These are phyloP conservation scores for Oldenlandia corymbosa DNA, from an alignment of 257 asterid species.

Conservation along the genomic window DNA sequence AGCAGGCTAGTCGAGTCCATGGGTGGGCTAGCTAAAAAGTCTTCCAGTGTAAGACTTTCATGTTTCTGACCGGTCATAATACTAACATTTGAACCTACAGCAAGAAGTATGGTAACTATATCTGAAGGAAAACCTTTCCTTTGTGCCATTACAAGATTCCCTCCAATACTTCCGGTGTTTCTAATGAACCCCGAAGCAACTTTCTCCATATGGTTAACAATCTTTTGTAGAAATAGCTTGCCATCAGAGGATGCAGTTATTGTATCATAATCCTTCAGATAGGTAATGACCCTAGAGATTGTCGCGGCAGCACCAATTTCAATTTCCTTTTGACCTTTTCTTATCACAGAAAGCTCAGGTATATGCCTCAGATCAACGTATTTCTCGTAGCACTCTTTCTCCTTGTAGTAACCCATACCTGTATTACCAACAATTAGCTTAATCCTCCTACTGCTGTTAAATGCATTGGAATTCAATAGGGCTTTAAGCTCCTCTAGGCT, in stretches of 20 bases:
- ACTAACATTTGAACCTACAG: constrained; percentile 37
- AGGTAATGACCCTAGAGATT: constrained; percentile 39
- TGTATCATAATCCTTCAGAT: constrained; percentile 30
- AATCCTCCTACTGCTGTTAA: constrained; percentile 19
- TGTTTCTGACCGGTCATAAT: constrained; percentile 25
- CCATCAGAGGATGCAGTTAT: constrained; percentile 18
- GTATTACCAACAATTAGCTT: constrained; percentile 69
- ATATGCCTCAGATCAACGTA: constrained; percentile 54
- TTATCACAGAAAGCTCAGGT: constrained; percentile 41
- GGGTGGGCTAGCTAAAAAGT: constrained; percentile 43
- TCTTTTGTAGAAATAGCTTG: constrained; percentile 27
- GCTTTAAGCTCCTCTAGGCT: constrained; percentile 46
- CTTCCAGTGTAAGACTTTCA: constrained; percentile 40
- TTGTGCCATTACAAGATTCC: constrained; percentile 67
- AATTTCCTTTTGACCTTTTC: constrained; percentile 33
- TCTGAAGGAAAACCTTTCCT: constrained; percentile 58
- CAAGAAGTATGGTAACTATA: constrained; percentile 52
- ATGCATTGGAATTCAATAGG: constrained; percentile 31
- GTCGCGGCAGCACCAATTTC: constrained; percentile 60
- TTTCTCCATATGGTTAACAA: constrained; percentile 60
- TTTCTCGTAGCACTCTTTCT: constrained; percentile 30
- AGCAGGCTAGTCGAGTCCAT: constrained; percentile 41
- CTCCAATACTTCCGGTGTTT: constrained; percentile 59
- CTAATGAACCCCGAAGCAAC: constrained; percentile 48
- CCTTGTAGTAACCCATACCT: constrained; percentile 57